A percentile compares a stretch with the other conserved stretches of the same genome.
These are phyloP conservation scores for Saxophila tyrrhenica DNA, from an alignment of 495 filamentous ascomycete genomes.

Conservation along the genomic window DNA sequence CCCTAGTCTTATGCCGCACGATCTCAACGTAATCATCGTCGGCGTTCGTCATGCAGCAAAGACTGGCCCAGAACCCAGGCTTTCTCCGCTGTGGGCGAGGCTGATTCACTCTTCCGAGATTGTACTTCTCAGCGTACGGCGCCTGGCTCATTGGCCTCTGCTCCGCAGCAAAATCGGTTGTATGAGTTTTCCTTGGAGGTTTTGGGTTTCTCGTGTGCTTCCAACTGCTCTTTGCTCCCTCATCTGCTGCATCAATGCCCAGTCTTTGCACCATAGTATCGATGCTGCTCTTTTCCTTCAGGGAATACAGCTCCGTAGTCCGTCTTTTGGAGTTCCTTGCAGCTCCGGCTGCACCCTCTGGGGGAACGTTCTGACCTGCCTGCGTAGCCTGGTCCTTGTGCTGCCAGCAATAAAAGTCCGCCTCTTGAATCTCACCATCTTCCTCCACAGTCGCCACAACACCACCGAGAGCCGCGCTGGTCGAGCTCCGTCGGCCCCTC, in stretches of 20 bases:
- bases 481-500: slow-evolving; percentile 18
- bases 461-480: slow-evolving; percentile 15
- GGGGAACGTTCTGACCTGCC: not conserved
- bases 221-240: not conserved
- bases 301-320: slow-evolving; percentile 25
- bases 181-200: slow-evolving; percentile 13
- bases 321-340: slow-evolving; percentile 3
- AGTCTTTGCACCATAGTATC: slow-evolving; percentile 72
- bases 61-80: slow-evolving; percentile 20
- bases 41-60: slow-evolving; percentile 23
- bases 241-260: slow-evolving; percentile 51
- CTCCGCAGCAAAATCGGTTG: slow-evolving; percentile 6
- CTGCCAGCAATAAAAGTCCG: slow-evolving; percentile 75
- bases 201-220: slow-evolving; percentile 6
- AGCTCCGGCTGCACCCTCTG: not conserved
- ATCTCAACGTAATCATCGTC: slow-evolving; percentile 34
- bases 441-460: slow-evolving; percentile 29
- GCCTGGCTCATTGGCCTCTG: not conserved
- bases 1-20: slow-evolving; percentile 26
- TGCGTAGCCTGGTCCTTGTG: slow-evolving; percentile 73
- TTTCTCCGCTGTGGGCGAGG: slow-evolving; percentile 20
- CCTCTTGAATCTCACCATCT: slow-evolving; percentile 32
- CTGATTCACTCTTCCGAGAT: not conserved
- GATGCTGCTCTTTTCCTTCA: slow-evolving; percentile 58
- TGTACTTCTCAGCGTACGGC: slow-evolving; percentile 22